These are phyloP conservation scores for Alloascoidea hylecoeti DNA, from an alignment of 805 yeast species.

Conservation along the genomic window DNA sequence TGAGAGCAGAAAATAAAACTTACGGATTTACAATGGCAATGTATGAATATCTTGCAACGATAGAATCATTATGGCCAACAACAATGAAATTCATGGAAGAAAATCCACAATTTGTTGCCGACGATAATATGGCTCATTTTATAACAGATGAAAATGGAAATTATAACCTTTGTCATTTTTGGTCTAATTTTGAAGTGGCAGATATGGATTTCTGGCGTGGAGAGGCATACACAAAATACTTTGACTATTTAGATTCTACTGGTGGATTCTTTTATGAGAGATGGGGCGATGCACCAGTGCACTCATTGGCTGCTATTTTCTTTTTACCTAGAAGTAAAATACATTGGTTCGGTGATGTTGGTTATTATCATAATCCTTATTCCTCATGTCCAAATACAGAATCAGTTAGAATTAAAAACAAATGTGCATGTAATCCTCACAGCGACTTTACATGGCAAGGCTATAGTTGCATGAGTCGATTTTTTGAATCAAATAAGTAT, in stretches of 20 bases:
- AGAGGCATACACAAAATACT: constrained; percentile 38
- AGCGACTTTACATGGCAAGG: constrained; percentile 23
- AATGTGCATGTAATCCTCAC: constrained; percentile 26
- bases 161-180: constrained; percentile 79
- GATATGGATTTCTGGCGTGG: constrained; percentile 42
- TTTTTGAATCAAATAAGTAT: background rate
- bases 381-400: constrained; percentile 38
- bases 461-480: constrained; percentile 10
- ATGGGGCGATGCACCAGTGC: constrained; percentile 75
- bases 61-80: constrained; percentile 64
- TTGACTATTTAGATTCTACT: constrained; percentile 38
- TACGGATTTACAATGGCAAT: constrained; percentile 70
- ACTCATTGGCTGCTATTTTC: constrained; percentile 46
- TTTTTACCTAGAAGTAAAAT: constrained; percentile 35
- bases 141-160: constrained; percentile 57
- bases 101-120: constrained; percentile 43
- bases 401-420: constrained; percentile 33
- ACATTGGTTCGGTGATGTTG: constrained; percentile 47
- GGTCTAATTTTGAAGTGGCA: constrained; percentile 71
- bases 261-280: constrained; percentile 66
- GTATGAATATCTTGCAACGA: constrained; percentile 56
- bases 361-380: constrained; percentile 45
- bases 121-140: constrained; percentile 55
- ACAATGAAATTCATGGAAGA: constrained; percentile 48
- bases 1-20: constrained; percentile 59